Base-by-base conservation (phyloP, 805 yeast genomes). In the Lachancea dasiensis region DNA sequence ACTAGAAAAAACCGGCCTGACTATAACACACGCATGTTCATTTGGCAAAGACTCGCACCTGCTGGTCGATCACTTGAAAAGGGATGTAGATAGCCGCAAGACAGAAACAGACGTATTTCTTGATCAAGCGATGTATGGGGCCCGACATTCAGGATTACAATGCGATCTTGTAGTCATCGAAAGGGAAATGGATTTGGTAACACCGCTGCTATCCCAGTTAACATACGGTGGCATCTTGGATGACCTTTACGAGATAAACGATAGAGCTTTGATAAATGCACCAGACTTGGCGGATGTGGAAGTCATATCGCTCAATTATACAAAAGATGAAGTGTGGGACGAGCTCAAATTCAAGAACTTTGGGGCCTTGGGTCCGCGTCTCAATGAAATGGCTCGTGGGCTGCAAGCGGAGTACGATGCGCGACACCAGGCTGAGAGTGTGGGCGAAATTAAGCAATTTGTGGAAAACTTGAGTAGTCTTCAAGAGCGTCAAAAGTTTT, bases 161-260 rank as follows among this genome's bases (percentile, higher is more conserved):
- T 72, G 78, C 36, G 94, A 90, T 52, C 61, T 89, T 20, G 68
- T 90, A 5, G 79, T 89, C 1, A 52, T 90, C 15, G 97, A 90
- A 53, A 66, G 98, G 33, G 75, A 79, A 37, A 57, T 80, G 20
- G 98, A 90, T 60, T 70, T 75, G 29, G 58, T 83, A 4, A 76
- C 95, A 1, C 80, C 86, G 1, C 51, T 86, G 8, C 61, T 86
- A 38, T 75, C 79, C 18, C 97, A 89, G 50, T 61, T 89, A 49
- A 83, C 86, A 2, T 90, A 89, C 56, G 67, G 74, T 13, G 98
- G 97, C 0, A 65, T 92, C 11, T 65, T 87, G 15, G 89, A 84
- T 55, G 96, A 89, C 49, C 56, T 77, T 9, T 69, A 77, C 47
- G 76, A 73, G 4, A 62, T 80, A 5, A 26, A 31, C 15, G 38